These are phyloP conservation scores for Pythium biforme DNA, from an alignment of 352 stramenopile species.

Conservation along the genomic window DNA sequence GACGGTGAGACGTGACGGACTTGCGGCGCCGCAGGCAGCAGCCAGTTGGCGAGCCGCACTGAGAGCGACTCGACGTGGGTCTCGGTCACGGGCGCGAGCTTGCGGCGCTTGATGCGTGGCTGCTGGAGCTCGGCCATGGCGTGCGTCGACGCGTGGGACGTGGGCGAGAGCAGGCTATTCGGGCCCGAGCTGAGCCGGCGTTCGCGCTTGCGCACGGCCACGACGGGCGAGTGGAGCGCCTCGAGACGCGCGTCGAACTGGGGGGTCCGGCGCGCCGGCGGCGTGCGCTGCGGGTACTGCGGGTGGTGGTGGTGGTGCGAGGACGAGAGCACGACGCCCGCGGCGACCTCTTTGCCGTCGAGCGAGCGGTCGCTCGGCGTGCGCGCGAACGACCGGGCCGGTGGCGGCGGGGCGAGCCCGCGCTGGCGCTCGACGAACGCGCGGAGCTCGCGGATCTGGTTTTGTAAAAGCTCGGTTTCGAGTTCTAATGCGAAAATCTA, in stretches of 20 bases:
- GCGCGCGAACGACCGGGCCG: constrained; percentile 22
- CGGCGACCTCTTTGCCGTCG: constrained; percentile 14
- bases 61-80: constrained; percentile 45
- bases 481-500: constrained; percentile 56
- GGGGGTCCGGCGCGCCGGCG: background rate
- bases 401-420: constrained; percentile 3
- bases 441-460: constrained; percentile 56
- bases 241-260: constrained; percentile 2
- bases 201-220: constrained; percentile 23
- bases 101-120: constrained; percentile 42
- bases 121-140: constrained; percentile 9
- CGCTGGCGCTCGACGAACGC: constrained; percentile 53
- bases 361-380: constrained; percentile 15
- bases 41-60: constrained; percentile 55
- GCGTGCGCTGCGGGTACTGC: background rate
- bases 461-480: constrained; percentile 55
- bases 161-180: constrained; percentile 25
- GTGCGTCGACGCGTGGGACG: constrained; percentile 24
- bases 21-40: constrained; percentile 30
- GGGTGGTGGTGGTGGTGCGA: too few species aligned
- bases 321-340: background rate
- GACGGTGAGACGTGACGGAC: too few species aligned
- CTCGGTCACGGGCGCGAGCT: constrained; percentile 32
- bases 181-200: constrained; percentile 17
- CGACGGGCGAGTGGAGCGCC: constrained; percentile 20